Base-by-base conservation (phyloP, 495 filamentous ascomycete species). In the Letharia lupina region DNA sequence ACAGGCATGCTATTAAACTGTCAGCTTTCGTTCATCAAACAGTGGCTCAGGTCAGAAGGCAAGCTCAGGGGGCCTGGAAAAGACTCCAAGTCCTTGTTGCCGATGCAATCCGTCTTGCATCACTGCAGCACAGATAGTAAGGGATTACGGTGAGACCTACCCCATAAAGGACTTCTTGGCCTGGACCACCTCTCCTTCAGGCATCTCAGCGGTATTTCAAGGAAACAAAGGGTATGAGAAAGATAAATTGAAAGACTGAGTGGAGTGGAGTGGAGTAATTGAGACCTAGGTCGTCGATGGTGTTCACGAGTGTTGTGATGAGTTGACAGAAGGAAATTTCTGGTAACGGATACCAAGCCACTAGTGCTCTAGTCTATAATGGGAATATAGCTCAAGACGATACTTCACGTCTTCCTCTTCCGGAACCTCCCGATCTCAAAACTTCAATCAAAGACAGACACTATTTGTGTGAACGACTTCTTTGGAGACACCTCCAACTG, bases 101-200 rank as follows among this genome's bases (percentile, higher is more conserved):
- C 7, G 20, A 10, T 12, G 54, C 4, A 18, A 35, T 57, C 6
- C 33, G 7, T 18, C 33, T 57, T 33, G 31, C 31, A 35, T 35
- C 3, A 31, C 18, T 16, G 52, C 31, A 35, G 48, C 40, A 50
- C 10, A 20, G n/a, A 62, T n/a, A 37, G 42, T n/a, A 50, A 62
- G 44, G 61, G 35, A 48, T 48, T 44, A 48, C 15, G 18, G n/a
- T 47, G 35, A 48, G 31, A 62, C 42, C 20, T 31, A 37, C 41
- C 54, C 92, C 85, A 96, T 80, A 77, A 93, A 82, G 79, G 86
- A 82, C 88, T 92, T 91, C 68, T 89, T 90, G 70, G 68, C 72
- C 73, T 82, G 79, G 71, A 73, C 73, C 74, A 80, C 77, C 41
- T 82, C 79, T 78, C 79, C 79, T 65, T 75, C 72, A 68, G 76